These are phyloP conservation scores for Lathyrus tuberosus DNA, from an alignment of 306 rosid species.

Conservation along the genomic window DNA sequence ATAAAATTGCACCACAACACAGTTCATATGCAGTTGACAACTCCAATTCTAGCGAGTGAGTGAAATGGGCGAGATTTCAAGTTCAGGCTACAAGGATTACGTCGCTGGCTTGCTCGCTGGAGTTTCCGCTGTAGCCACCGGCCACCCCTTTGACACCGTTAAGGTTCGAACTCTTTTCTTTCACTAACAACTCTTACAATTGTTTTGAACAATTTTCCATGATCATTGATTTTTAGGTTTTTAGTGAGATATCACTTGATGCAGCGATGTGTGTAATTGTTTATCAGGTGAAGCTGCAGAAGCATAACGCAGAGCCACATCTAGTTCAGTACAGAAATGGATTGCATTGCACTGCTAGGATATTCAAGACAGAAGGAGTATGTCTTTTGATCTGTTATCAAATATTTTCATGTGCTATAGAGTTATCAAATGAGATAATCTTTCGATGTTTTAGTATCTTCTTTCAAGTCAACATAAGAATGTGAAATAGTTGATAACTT, in stretches of 20 bases:
- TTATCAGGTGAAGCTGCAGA: slow-evolving; percentile 86
- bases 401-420: not conserved
- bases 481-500: slow-evolving; percentile 29
- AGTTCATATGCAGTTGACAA: slow-evolving; percentile 27
- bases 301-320: slow-evolving; percentile 75
- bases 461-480: slow-evolving; percentile 15
- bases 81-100: slow-evolving; percentile 51
- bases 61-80: slow-evolving; percentile 55
- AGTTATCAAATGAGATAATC: not conserved
- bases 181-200: not conserved
- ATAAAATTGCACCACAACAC: not conserved
- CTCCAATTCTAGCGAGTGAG: slow-evolving; percentile 19
- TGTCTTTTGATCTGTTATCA: slow-evolving; percentile 40
- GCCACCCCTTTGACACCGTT: slow-evolving; percentile 57
- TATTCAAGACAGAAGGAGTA: slow-evolving; percentile 91
- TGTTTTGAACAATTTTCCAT: not conserved
- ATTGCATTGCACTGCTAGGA: slow-evolving; percentile 84
- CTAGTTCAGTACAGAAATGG: slow-evolving; percentile 68
- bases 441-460: not conserved
- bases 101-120: slow-evolving; percentile 52
- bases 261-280: slow-evolving; percentile 11
- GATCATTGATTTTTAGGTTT: not conserved
- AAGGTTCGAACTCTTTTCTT: slow-evolving; percentile 38
- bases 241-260: slow-evolving; percentile 12
- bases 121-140: slow-evolving; percentile 46